A percentile compares a stretch with the other conserved stretches of the same genome.
These are phyloP conservation scores for Nidula niveotomentosa DNA, from an alignment of 1,284 basidiomycete genomes.

Conservation along the genomic window DNA sequence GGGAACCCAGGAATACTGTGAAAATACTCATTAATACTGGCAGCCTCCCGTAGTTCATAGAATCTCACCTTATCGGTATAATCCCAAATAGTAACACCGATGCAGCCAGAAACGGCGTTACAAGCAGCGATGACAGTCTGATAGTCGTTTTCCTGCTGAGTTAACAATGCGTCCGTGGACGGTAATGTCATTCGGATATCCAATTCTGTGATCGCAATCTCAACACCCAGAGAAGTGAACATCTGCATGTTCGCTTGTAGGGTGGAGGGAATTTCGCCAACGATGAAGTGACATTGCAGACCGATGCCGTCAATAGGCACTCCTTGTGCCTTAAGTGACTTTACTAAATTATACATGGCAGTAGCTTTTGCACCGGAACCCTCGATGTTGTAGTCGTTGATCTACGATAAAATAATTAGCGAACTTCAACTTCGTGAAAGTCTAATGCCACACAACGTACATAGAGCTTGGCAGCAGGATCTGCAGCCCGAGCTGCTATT, in stretches of 20 bases:
- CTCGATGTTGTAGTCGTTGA: conserved; percentile 64
- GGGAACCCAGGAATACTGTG: conserved; percentile 19
- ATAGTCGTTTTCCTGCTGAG: conserved; percentile 50
- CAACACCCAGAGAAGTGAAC: conserved; percentile 49
- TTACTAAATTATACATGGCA: conserved; percentile 50
- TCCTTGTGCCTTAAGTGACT: conserved; percentile 38
- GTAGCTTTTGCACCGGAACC: conserved; percentile 48
- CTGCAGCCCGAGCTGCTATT: conserved; percentile 37
- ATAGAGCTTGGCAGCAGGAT: conserved; percentile 41
- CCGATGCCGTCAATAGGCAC: conserved; percentile 62
- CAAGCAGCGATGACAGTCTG: conserved; percentile 44
- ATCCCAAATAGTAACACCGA: conserved; percentile 53
- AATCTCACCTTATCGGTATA: conserved; percentile 39
- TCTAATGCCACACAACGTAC: conserved; percentile 14
- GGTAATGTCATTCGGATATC: conserved; percentile 54
- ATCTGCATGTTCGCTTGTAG: conserved; percentile 41
- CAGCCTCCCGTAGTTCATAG: no score
- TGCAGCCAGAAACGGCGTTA: conserved; percentile 36
- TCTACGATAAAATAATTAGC: conserved; percentile 19
- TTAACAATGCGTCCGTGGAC: conserved; percentile 41
- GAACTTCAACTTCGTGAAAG: neutral
- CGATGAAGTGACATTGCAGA: conserved; percentile 52
- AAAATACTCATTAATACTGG: neutral
- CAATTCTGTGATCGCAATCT: conserved; percentile 56
- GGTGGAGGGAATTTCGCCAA: conserved; percentile 44